Conservation (phyloP, 495 filamentous ascomycete genomes). For the Tricharina praecox region DNA sequence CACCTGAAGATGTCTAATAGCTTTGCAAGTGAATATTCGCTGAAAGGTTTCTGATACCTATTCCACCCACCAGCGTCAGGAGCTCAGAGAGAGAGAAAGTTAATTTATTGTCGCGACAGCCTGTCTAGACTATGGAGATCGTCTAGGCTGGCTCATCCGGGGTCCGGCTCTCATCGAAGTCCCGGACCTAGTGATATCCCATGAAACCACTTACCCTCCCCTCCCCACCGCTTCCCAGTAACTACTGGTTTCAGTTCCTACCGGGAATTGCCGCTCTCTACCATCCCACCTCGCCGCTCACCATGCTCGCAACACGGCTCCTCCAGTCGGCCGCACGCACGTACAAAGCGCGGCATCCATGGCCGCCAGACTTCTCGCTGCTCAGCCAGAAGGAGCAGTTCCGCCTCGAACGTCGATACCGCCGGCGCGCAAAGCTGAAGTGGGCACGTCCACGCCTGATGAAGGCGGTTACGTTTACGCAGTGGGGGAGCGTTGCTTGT, state of each 20-base stretch:
- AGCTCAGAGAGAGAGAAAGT: too few species aligned
- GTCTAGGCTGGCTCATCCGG: too few species aligned
- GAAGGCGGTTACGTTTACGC: slow-evolving; percentile 50
- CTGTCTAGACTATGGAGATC: too few species aligned
- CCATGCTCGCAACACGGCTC: slow-evolving; percentile 30
- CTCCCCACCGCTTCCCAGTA: neutral
- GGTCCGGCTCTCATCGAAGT: too few species aligned
- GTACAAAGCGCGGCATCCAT: slow-evolving; percentile 68
- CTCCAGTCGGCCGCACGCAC: slow-evolving; percentile 7
- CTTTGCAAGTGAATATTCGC: too few species aligned
- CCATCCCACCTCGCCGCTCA: neutral
- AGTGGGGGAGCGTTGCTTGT: slow-evolving; percentile 52
- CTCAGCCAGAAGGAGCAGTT: slow-evolving; percentile 73
- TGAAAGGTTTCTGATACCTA: too few species aligned
- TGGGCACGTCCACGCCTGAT: slow-evolving; percentile 57
- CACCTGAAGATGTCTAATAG: too few species aligned
- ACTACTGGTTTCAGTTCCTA: neutral
- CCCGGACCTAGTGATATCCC: neutral
- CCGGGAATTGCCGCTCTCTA: slow-evolving; percentile 5
- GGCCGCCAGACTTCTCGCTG: slow-evolving; percentile 82
- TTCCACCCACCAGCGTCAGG: too few species aligned
- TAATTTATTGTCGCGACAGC: too few species aligned
- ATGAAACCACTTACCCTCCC: slow-evolving; percentile 1
- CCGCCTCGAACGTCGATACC: slow-evolving; percentile 59
- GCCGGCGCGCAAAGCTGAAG: slow-evolving; percentile 51